Evolutionary conservation across 2,329 filamentous ascomycete genomes (phyloP), one percentile per base, ranked within the genome.

Genomic region (Colletotrichum sublineola): DNA sequence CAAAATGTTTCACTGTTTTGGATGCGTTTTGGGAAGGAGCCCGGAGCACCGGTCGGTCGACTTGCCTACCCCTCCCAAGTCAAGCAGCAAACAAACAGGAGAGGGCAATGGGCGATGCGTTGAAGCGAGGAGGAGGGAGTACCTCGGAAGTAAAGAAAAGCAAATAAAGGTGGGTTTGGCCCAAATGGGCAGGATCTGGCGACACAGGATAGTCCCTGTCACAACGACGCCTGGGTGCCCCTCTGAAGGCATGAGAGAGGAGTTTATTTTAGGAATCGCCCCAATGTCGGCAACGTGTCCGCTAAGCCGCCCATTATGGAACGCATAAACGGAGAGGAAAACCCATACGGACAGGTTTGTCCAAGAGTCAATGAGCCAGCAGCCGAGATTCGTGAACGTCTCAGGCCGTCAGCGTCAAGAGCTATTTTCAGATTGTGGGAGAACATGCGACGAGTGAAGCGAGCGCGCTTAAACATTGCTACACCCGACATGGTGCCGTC

Each of bases 1-100:
- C 53, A 50, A 40, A 40, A 65, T 73, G 66, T 73, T 73, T 73
- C 70, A 55, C 55, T 58, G 70, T 73, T 70, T 73, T 70, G 67
- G 67, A 46, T 60, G 48, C 40, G 70, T 70, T 70, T 73, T 46
- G 70, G 55, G 38, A 53, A 29, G 55, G 55, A 50, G 40, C 40
- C 60, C 60, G 53, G 65, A 58, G 63, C 57, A 40, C 48, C 48
- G 53, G 42, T 68, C 29, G 48, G 42, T 68, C 29, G 48, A 50
- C n/a, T 20, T 63, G n/a, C 42, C 60, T 46, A 42, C 60, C 70
- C 24, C 24, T 31, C 38, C 56, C 60, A 69, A 66, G 65, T 58
- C 31, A 60, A 38, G 31, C 44, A 67, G 40, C 48, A 72, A 72
- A 72, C 65, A 65, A 62, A n/a, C 56, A 46, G 12, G 31, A 53